A percentile compares a stretch with the other conserved stretches of the same genome.
Evolutionary conservation across 768 basidiomycete species (phyloP).

Genomic region (Boletellus emodensis): DNA sequence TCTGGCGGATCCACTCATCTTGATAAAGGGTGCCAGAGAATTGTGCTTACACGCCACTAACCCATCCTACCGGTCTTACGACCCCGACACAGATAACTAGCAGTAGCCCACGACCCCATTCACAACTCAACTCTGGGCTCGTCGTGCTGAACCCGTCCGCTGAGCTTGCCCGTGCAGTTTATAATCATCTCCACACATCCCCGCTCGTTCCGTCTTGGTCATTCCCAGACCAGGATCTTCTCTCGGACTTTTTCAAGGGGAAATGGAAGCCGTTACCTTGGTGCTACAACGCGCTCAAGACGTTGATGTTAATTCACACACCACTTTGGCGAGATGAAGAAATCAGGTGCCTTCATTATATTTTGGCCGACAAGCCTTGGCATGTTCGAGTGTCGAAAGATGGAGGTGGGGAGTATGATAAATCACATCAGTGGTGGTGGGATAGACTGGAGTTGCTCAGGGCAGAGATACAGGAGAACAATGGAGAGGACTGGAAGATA

Average conservation of each 20-base stretch:
- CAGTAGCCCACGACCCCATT: slow-evolving; percentile 64
- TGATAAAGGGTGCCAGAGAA: slow-evolving; percentile 80
- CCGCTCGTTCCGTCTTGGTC: slow-evolving; percentile 50
- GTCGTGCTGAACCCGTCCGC: slow-evolving; percentile 79
- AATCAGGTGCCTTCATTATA: slow-evolving; percentile 84
- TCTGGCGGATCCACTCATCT: not conserved
- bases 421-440: slow-evolving; percentile 80
- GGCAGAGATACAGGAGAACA: slow-evolving; percentile 39
- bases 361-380: slow-evolving; percentile 88
- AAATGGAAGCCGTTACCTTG: slow-evolving; percentile 78
- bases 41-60: slow-evolving; percentile 69
- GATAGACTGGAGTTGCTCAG: slow-evolving; percentile 46
- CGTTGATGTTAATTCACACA: slow-evolving; percentile 68
- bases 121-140: slow-evolving; percentile 86
- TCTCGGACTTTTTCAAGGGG: slow-evolving; percentile 74
- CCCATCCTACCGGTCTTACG: slow-evolving; percentile 43
- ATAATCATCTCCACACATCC: slow-evolving; percentile 40
- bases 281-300: slow-evolving; percentile 91
- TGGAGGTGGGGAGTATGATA: slow-evolving; percentile 47
- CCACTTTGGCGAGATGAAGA: slow-evolving; percentile 82
- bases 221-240: slow-evolving; percentile 95
- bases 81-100: slow-evolving; percentile 40
- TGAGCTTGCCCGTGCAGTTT: slow-evolving; percentile 49
- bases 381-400: slow-evolving; percentile 42
- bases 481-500: slow-evolving; percentile 48